Evolutionary conservation across 2,329 filamentous ascomycete species (phyloP), one percentile per base, ranked within the genome.

Genomic region (Amauroascus verrucosus): DNA sequence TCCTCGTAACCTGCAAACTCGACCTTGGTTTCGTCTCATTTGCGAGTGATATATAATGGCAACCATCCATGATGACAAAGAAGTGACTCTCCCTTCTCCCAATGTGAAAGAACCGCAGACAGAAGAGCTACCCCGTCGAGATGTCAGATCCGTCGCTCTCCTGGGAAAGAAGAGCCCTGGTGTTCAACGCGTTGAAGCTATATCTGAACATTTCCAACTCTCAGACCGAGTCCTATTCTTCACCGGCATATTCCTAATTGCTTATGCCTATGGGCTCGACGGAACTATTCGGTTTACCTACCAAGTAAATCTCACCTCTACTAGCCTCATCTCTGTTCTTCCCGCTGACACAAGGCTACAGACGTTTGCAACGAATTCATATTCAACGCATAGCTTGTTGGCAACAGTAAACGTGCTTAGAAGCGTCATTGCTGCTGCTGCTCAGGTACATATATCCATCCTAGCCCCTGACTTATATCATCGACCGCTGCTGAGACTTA

Each of bases 201-300:
- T 84, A 45, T 68, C 75, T 6, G 66, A 72, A 7, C 73, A 78
- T 57, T 73, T 83, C 35, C 79, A 75, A 16, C 57, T 66, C 3
- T 55, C 59, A 13, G 79, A 84, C 62, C 78, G 79, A 28, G 58
- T 79, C 55, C 71, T 74, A 56, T 74, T 85, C 63, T 84, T 84
- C 65, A 61, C 77, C 8, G 73, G 80, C 22, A 71, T 84, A 57
- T 84, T 85, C 63, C 64, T 85, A 30, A 69, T 84, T 51, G 77
- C 81, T 9, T 85, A 83, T 63, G 78, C 75, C 32, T 85, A 84
- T 63, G 77, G 79, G 1, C 71, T 84, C 20, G 80, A 83, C 57
- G 77, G 77, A 22, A 77, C 72, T 1, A 70, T 83, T 41, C 74
- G 80, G 11, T 76, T 73, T 57, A 72, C 74, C 6, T 81, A 79